Evolutionary conservation across 345 rosid genomes (phyloP).

Genomic region (Trapa incisa): DNA sequence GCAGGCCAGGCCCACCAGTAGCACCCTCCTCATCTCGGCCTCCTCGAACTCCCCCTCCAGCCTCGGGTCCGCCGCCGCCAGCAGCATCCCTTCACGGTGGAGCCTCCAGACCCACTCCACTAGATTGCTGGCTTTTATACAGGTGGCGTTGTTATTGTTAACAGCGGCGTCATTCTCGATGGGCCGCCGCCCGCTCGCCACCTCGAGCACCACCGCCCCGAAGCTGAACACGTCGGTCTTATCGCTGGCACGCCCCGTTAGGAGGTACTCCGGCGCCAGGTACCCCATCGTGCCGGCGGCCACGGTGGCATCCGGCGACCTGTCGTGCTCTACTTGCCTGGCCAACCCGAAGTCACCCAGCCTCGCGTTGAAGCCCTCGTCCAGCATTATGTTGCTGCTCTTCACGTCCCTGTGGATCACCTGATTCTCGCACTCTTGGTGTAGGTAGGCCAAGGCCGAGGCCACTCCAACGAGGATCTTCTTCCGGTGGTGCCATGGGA

Average conservation of each 20-base stretch:
- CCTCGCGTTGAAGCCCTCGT: constrained; percentile 71
- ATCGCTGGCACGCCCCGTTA: constrained; percentile 82
- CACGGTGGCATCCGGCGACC: constrained; percentile 84
- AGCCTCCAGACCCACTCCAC: constrained; percentile 98
- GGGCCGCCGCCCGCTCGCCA: constrained; percentile 73
- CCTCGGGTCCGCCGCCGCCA: constrained; percentile 58
- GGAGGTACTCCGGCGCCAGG: constrained; percentile 83
- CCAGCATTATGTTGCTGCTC: constrained; percentile 90
- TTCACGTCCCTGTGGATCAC: constrained; percentile 90
- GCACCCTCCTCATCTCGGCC: constrained; percentile 50
- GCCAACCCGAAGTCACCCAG: constrained; percentile 94
- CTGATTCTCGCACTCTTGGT: constrained; percentile 95
- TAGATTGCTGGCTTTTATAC: constrained; percentile 41
- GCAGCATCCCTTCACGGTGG: constrained; percentile 63
- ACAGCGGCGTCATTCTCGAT: constrained; percentile 42
- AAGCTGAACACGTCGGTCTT: constrained; percentile 88
- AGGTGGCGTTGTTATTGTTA: not conserved
- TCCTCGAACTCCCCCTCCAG: constrained; percentile 48
- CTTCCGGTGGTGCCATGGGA: constrained; percentile 68
- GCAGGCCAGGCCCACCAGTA: constrained; percentile 80
- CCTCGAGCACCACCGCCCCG: constrained; percentile 88
- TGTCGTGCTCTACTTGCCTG: constrained; percentile 72
- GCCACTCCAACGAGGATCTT: constrained; percentile 79
- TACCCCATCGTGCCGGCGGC: constrained; percentile 99
- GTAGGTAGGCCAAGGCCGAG: constrained; percentile 83